These are phyloP conservation scores for Scolecobasidium constrictum DNA, from an alignment of 2,329 filamentous ascomycete species.

Conservation along the genomic window DNA sequence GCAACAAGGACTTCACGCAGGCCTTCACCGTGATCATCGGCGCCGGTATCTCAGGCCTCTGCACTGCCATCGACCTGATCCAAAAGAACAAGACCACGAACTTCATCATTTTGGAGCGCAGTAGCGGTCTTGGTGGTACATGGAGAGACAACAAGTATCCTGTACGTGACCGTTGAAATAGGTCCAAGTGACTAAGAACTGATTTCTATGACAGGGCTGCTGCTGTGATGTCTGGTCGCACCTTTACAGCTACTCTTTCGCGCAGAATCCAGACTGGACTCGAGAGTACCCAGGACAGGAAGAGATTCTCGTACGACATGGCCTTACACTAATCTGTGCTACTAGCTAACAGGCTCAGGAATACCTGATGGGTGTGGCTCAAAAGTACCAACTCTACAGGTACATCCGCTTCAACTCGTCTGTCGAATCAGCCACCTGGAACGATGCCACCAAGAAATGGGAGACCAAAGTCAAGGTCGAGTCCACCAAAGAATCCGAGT, in stretches of 20 bases:
- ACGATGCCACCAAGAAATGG: constrained; percentile 42
- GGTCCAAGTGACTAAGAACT: not conserved
- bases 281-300: constrained; percentile 49
- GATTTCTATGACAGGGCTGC: constrained; percentile 39
- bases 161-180: not conserved
- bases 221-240: constrained; percentile 35
- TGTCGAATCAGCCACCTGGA: constrained; percentile 44
- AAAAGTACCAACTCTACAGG: constrained; percentile 43
- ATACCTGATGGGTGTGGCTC: constrained; percentile 42
- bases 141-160: constrained; percentile 26
- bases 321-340: no score
- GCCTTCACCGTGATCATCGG: constrained; percentile 39
- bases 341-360: constrained; percentile 19
- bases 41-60: constrained; percentile 44
- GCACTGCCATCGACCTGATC: constrained; percentile 47
- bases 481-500: constrained; percentile 45
- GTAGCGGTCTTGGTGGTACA: constrained; percentile 41
- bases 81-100: constrained; percentile 40
- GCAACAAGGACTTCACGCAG: constrained; percentile 40
- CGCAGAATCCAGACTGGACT: constrained; percentile 47
- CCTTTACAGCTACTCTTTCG: constrained; percentile 51
- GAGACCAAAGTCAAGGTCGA: constrained; percentile 36
- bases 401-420: constrained; percentile 48
- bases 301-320: constrained; percentile 40
- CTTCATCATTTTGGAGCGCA: constrained; percentile 48